Evolutionary conservation across 2,329 filamentous ascomycete genomes (phyloP).

Genomic region (Ascochyta viciae-villosae): DNA sequence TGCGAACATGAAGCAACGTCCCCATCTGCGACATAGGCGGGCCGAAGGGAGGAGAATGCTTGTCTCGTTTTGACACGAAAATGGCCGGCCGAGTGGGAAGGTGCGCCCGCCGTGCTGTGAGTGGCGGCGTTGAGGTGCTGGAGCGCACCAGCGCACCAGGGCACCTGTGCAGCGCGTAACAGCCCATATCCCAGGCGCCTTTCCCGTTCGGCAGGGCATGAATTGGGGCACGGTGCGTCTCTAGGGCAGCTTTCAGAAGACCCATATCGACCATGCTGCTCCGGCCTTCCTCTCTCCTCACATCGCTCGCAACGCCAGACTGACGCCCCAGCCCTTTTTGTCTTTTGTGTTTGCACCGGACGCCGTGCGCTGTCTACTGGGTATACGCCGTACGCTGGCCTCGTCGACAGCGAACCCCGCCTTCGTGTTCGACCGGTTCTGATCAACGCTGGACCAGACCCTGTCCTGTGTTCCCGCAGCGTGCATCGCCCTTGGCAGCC

Average conservation of each 20-base stretch:
- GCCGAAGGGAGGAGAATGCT: conserved; percentile 4
- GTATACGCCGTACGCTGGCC: not conserved
- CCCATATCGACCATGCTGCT: conserved; percentile 8
- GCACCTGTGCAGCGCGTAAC: not conserved
- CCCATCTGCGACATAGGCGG: not conserved
- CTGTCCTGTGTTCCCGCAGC: conserved; percentile 25
- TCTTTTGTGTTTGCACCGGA: not conserved
- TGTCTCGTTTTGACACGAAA: conserved; percentile 1
- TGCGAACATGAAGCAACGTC: conserved; percentile 5
- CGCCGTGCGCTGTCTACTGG: not conserved
- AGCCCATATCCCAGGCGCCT: conserved; percentile 8
- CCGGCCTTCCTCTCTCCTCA: conserved; percentile 1
- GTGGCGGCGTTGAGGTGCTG: conserved; percentile 1
- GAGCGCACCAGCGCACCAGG: not conserved
- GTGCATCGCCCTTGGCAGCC: conserved; percentile 34
- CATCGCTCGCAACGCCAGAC: not conserved
- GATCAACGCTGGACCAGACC: conserved; percentile 10
- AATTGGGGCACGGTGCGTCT: conserved; percentile 15
- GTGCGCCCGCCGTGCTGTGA: not conserved
- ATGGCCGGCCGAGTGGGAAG: not conserved
- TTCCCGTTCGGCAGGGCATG: conserved; percentile 13
- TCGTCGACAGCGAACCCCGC: not conserved
- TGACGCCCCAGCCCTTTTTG: not conserved
- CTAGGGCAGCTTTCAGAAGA: conserved; percentile 11
- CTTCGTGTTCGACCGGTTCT: not conserved